Conservation (phyloP, 257 asterid genomes). For the Datura wrightii region DNA sequence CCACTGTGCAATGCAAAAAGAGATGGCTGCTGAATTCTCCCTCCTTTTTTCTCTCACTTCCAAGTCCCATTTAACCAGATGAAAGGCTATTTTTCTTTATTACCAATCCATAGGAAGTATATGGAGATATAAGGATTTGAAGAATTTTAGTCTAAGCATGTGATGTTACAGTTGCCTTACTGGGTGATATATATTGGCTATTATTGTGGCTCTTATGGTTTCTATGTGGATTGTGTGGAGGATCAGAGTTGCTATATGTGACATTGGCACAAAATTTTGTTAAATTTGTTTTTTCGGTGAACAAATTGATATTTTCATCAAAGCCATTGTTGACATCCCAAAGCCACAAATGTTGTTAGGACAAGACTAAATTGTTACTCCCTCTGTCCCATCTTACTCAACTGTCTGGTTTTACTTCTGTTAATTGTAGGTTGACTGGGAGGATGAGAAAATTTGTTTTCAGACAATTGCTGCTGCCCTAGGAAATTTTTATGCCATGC, state of each 20-base stretch:
- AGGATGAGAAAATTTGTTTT: conserved; percentile 81
- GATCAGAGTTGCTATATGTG: neutral
- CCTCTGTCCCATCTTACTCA: conserved; percentile 18
- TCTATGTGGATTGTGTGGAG: neutral
- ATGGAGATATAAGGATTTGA: conserved; percentile 10
- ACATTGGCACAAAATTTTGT: neutral
- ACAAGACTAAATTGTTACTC: neutral
- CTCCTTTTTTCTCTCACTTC: conserved; percentile 11
- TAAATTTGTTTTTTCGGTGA: neutral
- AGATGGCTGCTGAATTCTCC: neutral
- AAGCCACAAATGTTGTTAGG: conserved; percentile 1
- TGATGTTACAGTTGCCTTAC: neutral
- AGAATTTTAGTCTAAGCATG: neutral
- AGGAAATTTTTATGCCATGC: conserved; percentile 86
- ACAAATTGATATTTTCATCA: conserved; percentile 11
- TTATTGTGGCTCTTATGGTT: conserved; percentile 3
- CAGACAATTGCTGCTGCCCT: conserved; percentile 95
- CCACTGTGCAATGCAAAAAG: conserved; percentile 9
- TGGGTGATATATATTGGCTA: neutral
- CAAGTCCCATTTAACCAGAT: conserved; percentile 8
- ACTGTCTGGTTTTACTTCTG: conserved; percentile 21
- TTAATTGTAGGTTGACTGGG: conserved; percentile 81
- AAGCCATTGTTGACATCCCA: neutral
- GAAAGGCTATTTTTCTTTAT: neutral
- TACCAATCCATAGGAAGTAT: neutral